phyloP scores from a whole-genome alignment of 1,139 yeast species.

The Spathaspora jeffriesii region DNA sequence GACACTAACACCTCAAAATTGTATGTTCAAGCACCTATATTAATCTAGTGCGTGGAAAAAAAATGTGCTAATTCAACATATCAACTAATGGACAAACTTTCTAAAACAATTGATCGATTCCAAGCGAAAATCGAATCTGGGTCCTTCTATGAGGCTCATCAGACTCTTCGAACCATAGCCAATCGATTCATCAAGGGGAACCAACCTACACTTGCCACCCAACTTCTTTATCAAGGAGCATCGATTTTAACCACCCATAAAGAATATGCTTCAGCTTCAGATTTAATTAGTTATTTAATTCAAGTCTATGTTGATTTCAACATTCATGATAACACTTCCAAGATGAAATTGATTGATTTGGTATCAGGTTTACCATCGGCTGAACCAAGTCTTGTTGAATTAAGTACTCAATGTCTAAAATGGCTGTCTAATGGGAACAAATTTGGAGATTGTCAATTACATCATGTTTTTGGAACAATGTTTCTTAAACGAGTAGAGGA shows the following conservation, averaged over 20 bases:
- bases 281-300: conserved; percentile 71
- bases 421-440: conserved; percentile 56
- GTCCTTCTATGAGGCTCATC: conserved; percentile 93
- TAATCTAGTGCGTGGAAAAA: no score
- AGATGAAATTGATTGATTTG: conserved; percentile 36
- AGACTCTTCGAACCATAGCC: conserved; percentile 84
- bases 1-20: no score
- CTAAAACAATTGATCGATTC: conserved; percentile 64
- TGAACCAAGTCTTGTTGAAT: conserved; percentile 53
- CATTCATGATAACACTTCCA: conserved; percentile 36
- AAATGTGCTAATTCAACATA: neutral
- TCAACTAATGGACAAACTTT: conserved; percentile 43
- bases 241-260: conserved; percentile 64
- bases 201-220: conserved; percentile 70
- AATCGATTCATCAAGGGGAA: conserved; percentile 76
- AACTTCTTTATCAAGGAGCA: conserved; percentile 71
- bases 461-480: conserved; percentile 72
- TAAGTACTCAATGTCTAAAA: conserved; percentile 61
- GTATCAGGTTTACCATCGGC: conserved; percentile 50
- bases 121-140: conserved; percentile 70
- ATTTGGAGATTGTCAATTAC: conserved; percentile 76
- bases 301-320: conserved; percentile 62
- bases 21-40: no score
- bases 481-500: conserved; percentile 34
- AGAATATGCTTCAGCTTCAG: conserved; percentile 81